phyloP scores from a whole-genome alignment of 2,329 filamentous ascomycete genomes.

The Fusarium xyrophilum region DNA sequence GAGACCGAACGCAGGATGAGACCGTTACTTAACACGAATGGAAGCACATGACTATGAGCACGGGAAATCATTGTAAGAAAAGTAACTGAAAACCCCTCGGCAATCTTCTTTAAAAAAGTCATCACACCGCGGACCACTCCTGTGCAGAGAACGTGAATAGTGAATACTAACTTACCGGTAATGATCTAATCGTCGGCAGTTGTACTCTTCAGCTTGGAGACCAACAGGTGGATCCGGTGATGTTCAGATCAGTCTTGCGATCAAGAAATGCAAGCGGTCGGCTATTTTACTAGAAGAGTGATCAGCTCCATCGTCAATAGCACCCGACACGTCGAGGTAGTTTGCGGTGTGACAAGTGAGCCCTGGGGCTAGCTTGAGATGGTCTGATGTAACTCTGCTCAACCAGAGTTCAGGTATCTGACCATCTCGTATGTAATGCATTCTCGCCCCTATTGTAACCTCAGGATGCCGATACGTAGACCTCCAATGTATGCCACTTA shows the following conservation, averaged over 20 bases:
- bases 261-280: slow-evolving; percentile 4
- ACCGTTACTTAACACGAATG: too few species aligned
- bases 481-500: not conserved
- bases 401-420: slow-evolving; percentile 6
- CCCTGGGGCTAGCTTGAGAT: slow-evolving; percentile 32
- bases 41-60: not conserved
- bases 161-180: not conserved
- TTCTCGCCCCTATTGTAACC: not conserved
- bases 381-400: slow-evolving; percentile 35
- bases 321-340: slow-evolving; percentile 5
- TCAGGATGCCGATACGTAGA: not conserved
- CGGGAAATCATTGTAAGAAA: not conserved
- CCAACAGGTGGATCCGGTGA: not conserved
- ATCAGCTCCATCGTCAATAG: slow-evolving; percentile 2
- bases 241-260: slow-evolving; percentile 7
- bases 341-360: slow-evolving; percentile 36
- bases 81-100: not conserved
- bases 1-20: not conserved
- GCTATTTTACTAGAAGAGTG: not conserved
- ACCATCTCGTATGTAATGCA: not conserved
- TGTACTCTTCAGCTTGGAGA: not conserved
- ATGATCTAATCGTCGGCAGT: not conserved
- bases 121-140: not conserved
- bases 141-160: not conserved
- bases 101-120: not conserved